Evolutionary conservation across 331 rosid genomes (phyloP), one percentile per base, ranked within the genome.

Genomic region (Saraca asoca): DNA sequence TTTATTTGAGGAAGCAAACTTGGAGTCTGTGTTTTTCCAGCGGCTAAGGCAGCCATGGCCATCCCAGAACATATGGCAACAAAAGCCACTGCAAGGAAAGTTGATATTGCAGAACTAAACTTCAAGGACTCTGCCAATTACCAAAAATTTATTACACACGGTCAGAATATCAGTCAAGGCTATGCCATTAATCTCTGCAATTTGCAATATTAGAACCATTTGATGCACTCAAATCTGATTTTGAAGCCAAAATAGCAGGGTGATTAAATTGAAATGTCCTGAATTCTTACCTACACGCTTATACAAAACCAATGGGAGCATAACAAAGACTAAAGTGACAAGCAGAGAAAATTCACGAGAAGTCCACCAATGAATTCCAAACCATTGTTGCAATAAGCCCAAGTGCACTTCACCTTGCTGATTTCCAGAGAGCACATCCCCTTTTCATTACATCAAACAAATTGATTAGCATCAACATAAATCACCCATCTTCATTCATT

Each of bases 341-440:
- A 93, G 38, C 52, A 88, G 39, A 8, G 96, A 82, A 18, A 86
- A 77, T 60, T 93, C 97, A 9, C 96, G 78, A 1, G 92, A 87
- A 73, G 81, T 93, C 98, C 98, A 93, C 97, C 97, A 88, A 0
- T 88, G 98, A 72, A 69, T 14, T 35, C 98, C 98, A 81, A 90
- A 93, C 96, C 90, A 93, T 51, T 90, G 89, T 44, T 88, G 98
- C 80, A 93, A 73, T 76, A 93, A 71, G 3, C 98, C 98, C 72
- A 88, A 69, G 68, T 93, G 98, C 57, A 69, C 87, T 41, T 62
- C 84, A 62, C 63, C 88, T 67, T 70, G 81, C 13, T 77, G 77
- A 33, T 76, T 86, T 42, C 96, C 98, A 66, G 95, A 88, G 0
- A 90, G 75, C 14, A 90, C 98, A 60, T 93, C 98, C 70, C 91